Conservation (phyloP, 2,329 filamentous ascomycete genomes). For the Xylariaceae sp. region DNA sequence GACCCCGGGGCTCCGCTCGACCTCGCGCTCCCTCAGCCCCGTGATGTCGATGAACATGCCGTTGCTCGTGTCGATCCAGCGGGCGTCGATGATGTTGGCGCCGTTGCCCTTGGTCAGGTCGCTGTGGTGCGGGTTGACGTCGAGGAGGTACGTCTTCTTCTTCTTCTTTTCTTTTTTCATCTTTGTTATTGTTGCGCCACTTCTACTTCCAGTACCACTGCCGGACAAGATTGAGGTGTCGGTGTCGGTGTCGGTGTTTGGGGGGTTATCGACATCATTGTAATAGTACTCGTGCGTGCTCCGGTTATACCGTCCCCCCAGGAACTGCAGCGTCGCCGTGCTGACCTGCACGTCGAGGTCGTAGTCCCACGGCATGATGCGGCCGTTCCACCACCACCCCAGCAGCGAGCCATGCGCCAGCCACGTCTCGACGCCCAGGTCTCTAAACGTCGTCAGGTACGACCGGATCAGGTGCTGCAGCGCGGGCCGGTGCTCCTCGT, state of each 20-base stretch:
- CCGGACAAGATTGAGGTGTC: background rate
- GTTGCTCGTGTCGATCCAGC: constrained; percentile 79
- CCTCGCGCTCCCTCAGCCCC: constrained; percentile 72
- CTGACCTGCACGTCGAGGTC: constrained; percentile 84
- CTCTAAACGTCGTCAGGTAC: constrained; percentile 72
- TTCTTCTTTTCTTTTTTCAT: constrained; percentile 13
- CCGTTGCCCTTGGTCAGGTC: constrained; percentile 70
- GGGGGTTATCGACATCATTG: constrained; percentile 37
- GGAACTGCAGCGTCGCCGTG: constrained; percentile 67
- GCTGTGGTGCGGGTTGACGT: constrained; percentile 75
- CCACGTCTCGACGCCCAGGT: constrained; percentile 78
- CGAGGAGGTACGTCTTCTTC: constrained; percentile 69
- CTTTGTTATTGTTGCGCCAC: constrained; percentile 34
- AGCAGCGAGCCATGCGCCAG: constrained; percentile 84
- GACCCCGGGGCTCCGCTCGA: constrained; percentile 63
- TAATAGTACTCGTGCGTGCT: constrained; percentile 66
- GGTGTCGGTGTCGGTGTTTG: constrained; percentile 40
- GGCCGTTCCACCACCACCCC: constrained; percentile 88
- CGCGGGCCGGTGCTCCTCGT: constrained; percentile 70
- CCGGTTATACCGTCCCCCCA: constrained; percentile 72
- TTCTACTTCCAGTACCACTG: too few species aligned
- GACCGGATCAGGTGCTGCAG: constrained; percentile 75
- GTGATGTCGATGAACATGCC: constrained; percentile 88
- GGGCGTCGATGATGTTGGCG: constrained; percentile 80
- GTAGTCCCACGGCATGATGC: constrained; percentile 83